These are phyloP conservation scores for Sphagnurus paluster DNA, from an alignment of 1,284 basidiomycete species.

Conservation along the genomic window DNA sequence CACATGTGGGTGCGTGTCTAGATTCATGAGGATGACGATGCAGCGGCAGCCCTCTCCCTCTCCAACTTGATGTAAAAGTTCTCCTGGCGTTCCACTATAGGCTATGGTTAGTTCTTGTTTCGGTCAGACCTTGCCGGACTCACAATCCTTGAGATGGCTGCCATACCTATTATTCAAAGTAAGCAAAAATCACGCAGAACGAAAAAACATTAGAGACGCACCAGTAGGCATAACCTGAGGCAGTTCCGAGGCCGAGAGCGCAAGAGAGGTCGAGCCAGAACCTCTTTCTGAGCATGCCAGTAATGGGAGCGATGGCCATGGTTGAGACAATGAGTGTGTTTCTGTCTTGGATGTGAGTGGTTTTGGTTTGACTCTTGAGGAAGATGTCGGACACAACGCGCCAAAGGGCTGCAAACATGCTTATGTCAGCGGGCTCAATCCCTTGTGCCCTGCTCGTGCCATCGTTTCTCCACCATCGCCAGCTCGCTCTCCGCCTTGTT, in stretches of 20 bases:
- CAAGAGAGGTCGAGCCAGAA: conserved; percentile 79
- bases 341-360: conserved; percentile 23
- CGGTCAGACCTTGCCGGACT: conserved; percentile 32
- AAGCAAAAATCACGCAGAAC: conserved; percentile 11
- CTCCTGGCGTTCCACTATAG: conserved; percentile 75
- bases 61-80: conserved; percentile 83
- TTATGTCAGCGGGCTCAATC: conserved; percentile 27
- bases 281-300: conserved; percentile 85
- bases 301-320: conserved; percentile 85
- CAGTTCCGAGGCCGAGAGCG: conserved; percentile 71
- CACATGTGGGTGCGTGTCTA: conserved; percentile 2
- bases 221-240: conserved; percentile 79
- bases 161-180: conserved; percentile 67
- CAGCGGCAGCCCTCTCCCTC: conserved; percentile 46
- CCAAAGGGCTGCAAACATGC: conserved; percentile 27
- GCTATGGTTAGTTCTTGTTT: conserved; percentile 19
- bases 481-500: conserved; percentile 17
- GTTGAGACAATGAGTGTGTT: conserved; percentile 18
- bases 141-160: conserved; percentile 70
- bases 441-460: conserved; percentile 26
- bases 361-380: conserved; percentile 31
- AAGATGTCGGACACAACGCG: conserved; percentile 36
- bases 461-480: conserved; percentile 24
- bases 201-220: conserved; percentile 38
- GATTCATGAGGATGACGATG: conserved; percentile 20